Percentiles rank a stretch among this genome's conserved stretches.
These are phyloP conservation scores for Penicillium sp. DNA, from an alignment of 2,329 filamentous ascomycete genomes.

Conservation along the genomic window DNA sequence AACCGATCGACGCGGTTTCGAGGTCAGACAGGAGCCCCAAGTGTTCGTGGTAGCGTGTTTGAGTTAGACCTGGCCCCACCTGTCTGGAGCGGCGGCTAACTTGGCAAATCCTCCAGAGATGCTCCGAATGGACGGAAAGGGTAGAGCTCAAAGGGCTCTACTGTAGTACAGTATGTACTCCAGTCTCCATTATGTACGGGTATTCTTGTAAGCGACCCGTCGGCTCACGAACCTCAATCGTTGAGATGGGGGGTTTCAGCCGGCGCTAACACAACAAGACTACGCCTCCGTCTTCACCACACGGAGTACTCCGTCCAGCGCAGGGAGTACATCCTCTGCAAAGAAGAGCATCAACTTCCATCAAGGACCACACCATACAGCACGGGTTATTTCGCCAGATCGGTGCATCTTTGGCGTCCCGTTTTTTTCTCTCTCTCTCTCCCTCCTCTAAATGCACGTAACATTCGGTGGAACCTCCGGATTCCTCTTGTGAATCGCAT, in stretches of 20 bases:
- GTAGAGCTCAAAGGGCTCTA: no score
- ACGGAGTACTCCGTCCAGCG: background rate
- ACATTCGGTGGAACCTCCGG: background rate
- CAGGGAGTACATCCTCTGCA: background rate
- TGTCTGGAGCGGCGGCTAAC: slow-evolving; percentile 29
- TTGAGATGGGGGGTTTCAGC: background rate
- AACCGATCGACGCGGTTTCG: slow-evolving; percentile 7
- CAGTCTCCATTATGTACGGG: background rate
- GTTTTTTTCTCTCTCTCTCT: background rate
- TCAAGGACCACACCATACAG: no score
- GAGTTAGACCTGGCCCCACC: slow-evolving; percentile 34
- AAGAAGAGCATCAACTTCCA: background rate
- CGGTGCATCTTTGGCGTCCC: background rate
- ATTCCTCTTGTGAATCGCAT: background rate
- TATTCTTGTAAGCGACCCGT: background rate
- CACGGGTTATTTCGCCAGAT: background rate
- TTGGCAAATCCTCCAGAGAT: slow-evolving; percentile 19
- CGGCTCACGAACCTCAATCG: background rate
- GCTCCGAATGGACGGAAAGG: background rate
- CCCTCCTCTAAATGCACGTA: background rate
- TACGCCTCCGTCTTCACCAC: background rate
- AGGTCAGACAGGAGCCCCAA: slow-evolving; percentile 9
- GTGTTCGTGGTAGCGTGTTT: slow-evolving; percentile 37
- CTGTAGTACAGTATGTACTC: background rate
- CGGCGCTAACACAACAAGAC: background rate